These are phyloP conservation scores for Neophaeococcomyces aloes DNA, from an alignment of 2,329 filamentous ascomycete genomes.

Conservation along the genomic window DNA sequence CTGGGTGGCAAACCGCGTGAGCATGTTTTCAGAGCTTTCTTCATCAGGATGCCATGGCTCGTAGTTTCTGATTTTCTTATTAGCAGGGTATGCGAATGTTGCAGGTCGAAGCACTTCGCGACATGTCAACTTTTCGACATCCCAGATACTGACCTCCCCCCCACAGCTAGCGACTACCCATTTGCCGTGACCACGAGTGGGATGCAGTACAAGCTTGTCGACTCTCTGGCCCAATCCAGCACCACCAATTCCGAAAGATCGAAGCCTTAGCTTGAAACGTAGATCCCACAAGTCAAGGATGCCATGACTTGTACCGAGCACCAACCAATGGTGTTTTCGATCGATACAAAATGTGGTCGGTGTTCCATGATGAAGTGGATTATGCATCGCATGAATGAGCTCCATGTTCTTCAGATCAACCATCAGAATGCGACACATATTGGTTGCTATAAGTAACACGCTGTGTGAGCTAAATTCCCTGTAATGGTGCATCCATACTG, in stretches of 20 bases:
- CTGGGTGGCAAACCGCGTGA: constrained; percentile 65
- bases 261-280: constrained; percentile 79
- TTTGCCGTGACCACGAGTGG: constrained; percentile 63
- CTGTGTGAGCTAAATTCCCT: constrained; percentile 64
- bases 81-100: constrained; percentile 11
- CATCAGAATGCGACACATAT: constrained; percentile 68
- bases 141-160: constrained; percentile 90
- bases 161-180: constrained; percentile 86
- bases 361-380: constrained; percentile 82
- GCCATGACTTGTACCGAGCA: constrained; percentile 84
- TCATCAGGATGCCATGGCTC: constrained; percentile 84
- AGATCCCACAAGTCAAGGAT: constrained; percentile 92
- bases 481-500: constrained; percentile 87
- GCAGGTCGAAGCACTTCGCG: constrained; percentile 68
- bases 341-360: constrained; percentile 88
- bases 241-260: constrained; percentile 77
- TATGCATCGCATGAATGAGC: constrained; percentile 67
- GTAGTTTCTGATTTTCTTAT: constrained; percentile 47
- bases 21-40: constrained; percentile 75
- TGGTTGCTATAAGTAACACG: constrained; percentile 77
- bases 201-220: constrained; percentile 59
- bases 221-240: constrained; percentile 45
- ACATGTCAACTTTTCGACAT: constrained; percentile 80
- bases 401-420: constrained; percentile 82
- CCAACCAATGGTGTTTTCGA: constrained; percentile 75